Base-by-base conservation (phyloP, 2,329 filamentous ascomycete species). In the Colletotrichum lentis region DNA sequence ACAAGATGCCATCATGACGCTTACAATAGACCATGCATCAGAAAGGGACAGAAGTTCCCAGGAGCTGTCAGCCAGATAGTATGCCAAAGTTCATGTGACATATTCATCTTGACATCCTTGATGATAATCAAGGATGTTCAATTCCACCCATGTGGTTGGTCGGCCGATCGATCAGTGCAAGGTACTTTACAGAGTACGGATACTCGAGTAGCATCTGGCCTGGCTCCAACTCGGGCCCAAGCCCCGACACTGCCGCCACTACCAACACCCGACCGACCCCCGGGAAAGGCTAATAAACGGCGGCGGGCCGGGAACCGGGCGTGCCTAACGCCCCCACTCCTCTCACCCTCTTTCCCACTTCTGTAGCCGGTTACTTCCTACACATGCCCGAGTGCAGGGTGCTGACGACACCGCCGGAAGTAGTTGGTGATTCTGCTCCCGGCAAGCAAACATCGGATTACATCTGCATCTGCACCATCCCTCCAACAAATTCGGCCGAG, bases 281-380 rank as follows among this genome's bases (percentile, higher is more conserved):
- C 44, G 31, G 56, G 44, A 59, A 59, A 59, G 43, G 43, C 56
- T 59, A 59, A 39, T 22, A n/a, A 58, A 49, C 44, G 56, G 44
- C 44, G 56, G 44, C 56, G 44, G 56, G 56, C 56, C 44, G 43
- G 31, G 56, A 49, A 10, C 43, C 56, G 56, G 39, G 52, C 12
- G 35, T 31, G 12, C 16, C 52, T 54, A 39, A 14, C 12, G 12
- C 8, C n/a, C 35, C 12, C 18, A 31, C 47, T 7, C 44, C 24
- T 10, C 22, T 10, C 49, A n/a, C 49, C 50, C 24, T 22, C 6
- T 20, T 20, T 41, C 10, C 49, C 49, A 18, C 27, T 35, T 52
- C 31, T 35, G 31, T 35, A 35, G 31, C 31, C 7, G 7, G 24
- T 31, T 10, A 24, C 27, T 35, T n/a, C 16, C 24, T 18, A 31